Evolutionary conservation across 208 protist species (phyloP), one percentile per base, ranked within the genome.

Genomic region (Blechomonas ayalai): DNA sequence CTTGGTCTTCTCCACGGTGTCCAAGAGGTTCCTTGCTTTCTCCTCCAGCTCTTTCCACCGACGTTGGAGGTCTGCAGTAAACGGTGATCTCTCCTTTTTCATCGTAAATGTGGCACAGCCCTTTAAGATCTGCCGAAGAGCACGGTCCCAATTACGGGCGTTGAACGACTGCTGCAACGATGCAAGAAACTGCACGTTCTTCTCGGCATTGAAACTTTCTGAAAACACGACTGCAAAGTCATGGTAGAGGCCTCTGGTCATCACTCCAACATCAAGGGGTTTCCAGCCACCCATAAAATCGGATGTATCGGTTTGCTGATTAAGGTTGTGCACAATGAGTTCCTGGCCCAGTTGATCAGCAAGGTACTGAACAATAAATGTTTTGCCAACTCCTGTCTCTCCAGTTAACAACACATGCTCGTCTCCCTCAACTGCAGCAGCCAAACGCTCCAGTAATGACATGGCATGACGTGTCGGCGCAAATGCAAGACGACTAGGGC

Each of bases 221-320:
- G 73, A 73, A 60, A 99, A 99, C 6, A 98, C 47, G 3, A 70
- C 63, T 18, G 80, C 76, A 69, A 99, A 99, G 15, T 58, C 48
- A 8, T 73, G 61, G 38, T 94, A 86, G 8, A 87, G 43, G 28
- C 79, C 61, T 25, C 79, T 62, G 25, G 88, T 73, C 7, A 62
- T 47, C 28, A 87, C 56, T 15, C 74, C 62, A 1, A 98, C 69
- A 49, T 99, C 96, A 9, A 99, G 81, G 15, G 99, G 99, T 59
- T 97, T 97, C 77, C 97, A 99, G 5, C 98, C 98, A 32, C 99
- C 99, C 59, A 99, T 89, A 31, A 99, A 92, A 54, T 99, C 98
- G 18, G 89, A 73, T 36, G 85, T 91, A 52, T 99, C 99, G 3
- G 82, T 98, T 74, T 99, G 98, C 74, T 99, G 96, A 55, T 96